A percentile compares a stretch with the other conserved stretches of the same genome.
phyloP scores from a whole-genome alignment of 2,329 filamentous ascomycete species.

The Phialophora tarda region DNA sequence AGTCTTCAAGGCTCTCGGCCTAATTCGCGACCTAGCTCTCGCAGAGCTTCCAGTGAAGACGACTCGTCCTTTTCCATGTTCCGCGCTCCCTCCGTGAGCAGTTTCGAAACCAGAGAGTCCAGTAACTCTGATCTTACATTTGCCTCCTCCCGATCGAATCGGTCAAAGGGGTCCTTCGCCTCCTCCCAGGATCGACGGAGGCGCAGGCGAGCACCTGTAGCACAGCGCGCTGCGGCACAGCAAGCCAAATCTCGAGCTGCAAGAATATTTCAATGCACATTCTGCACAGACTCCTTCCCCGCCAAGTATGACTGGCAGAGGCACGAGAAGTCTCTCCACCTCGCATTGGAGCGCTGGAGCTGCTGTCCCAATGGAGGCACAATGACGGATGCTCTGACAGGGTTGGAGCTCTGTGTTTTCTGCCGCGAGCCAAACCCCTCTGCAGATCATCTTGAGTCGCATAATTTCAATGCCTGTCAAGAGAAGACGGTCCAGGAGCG shows the following conservation, averaged over 20 bases:
- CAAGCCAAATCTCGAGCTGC: conserved; percentile 49
- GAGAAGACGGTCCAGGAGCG: conserved; percentile 65
- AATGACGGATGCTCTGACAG: conserved; percentile 44
- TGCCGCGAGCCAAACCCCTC: conserved; percentile 61
- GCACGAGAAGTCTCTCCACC: conserved; percentile 64
- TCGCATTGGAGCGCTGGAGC: conserved; percentile 64
- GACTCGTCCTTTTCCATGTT: conserved; percentile 59
- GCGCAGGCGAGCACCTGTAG: conserved; percentile 57
- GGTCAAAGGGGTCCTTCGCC: conserved; percentile 61
- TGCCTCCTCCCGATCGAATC: conserved; percentile 62
- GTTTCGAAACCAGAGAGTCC: conserved; percentile 61
- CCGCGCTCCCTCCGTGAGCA: conserved; percentile 59
- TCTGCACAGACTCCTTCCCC: conserved; percentile 62
- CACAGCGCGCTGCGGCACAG: conserved; percentile 49
- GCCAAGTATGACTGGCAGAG: conserved; percentile 66
- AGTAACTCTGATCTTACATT: conserved; percentile 61
- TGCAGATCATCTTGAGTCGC: conserved; percentile 62
- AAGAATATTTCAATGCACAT: conserved; percentile 64
- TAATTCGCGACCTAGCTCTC: conserved; percentile 42
- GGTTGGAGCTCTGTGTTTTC: conserved; percentile 60
- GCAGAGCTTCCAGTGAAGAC: conserved; percentile 53
- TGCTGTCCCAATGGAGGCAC: conserved; percentile 65
- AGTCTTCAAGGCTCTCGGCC: conserved; percentile 41
- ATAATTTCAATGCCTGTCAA: conserved; percentile 65
- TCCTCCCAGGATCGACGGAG: conserved; percentile 65